A percentile compares a stretch with the other conserved stretches of the same genome.
Evolutionary conservation across 257 asterid species (phyloP).

Genomic region (Solanum peruvianum): DNA sequence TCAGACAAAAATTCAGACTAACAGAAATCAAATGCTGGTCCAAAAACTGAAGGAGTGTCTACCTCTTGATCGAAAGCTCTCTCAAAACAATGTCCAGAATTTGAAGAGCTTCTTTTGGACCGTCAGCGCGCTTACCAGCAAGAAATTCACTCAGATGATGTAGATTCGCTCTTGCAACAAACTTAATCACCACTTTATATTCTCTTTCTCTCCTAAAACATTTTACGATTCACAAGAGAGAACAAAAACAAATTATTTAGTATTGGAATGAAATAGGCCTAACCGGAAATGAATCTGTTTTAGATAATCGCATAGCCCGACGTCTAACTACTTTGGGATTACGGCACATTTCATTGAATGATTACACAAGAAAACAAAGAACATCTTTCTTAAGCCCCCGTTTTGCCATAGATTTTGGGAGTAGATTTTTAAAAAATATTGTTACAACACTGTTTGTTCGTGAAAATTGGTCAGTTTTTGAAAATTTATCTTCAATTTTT

Average conservation of each 20-base stretch:
- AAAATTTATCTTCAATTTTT: background rate
- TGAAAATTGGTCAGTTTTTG: background rate
- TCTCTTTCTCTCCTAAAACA: conserved; percentile 70
- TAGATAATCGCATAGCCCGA: background rate
- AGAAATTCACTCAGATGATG: conserved; percentile 90
- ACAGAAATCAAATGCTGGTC: background rate
- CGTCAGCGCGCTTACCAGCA: conserved; percentile 90
- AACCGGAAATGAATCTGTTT: background rate
- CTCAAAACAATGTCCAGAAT: conserved; percentile 90
- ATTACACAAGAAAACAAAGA: background rate
- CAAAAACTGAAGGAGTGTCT: background rate
- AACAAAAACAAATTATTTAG: background rate
- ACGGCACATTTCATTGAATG: background rate
- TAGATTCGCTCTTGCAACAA: conserved; percentile 75
- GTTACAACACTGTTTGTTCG: background rate
- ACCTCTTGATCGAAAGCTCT: conserved; percentile 84
- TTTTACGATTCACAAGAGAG: background rate
- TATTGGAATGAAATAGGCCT: background rate
- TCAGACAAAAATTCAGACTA: background rate
- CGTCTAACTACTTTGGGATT: background rate
- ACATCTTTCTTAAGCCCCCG: background rate
- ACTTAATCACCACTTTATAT: conserved; percentile 75
- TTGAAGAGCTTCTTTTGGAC: conserved; percentile 91
- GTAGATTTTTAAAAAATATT: background rate
- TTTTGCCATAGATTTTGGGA: background rate